Percentiles rank a stretch among this genome's conserved stretches.
Evolutionary conservation across 495 filamentous ascomycete species (phyloP).

Genomic region (Lasiosphaeriaceae sp.): DNA sequence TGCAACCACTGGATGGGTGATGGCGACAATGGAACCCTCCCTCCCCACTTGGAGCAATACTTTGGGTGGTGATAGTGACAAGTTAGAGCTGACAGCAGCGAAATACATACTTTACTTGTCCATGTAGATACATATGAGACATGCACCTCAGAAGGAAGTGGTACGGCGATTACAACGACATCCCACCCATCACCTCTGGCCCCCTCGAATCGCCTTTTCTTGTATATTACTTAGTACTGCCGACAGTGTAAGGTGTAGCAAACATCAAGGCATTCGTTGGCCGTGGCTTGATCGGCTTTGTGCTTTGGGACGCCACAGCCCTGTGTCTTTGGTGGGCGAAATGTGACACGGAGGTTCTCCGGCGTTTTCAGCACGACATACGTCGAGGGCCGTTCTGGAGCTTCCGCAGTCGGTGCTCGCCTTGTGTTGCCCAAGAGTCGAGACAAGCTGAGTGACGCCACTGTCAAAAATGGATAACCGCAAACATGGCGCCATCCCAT

Average conservation of each 20-base stretch:
- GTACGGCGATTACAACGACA: neutral
- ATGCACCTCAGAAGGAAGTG: constrained; percentile 1
- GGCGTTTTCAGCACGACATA: neutral
- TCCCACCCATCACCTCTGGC: too few relatives aligned
- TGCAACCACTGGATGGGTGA: neutral
- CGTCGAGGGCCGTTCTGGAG: too few relatives aligned
- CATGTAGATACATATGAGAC: neutral
- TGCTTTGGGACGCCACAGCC: too few relatives aligned
- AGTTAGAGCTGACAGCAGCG: neutral
- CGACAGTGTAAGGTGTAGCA: too few relatives aligned
- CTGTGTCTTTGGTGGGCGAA: neutral
- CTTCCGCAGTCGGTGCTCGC: too few relatives aligned
- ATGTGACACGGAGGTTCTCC: too few relatives aligned
- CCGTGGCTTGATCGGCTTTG: neutral
- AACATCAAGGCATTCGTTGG: neutral
- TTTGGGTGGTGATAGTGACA: neutral
- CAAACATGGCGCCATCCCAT: neutral
- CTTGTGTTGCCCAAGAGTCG: too few relatives aligned
- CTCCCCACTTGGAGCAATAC: neutral
- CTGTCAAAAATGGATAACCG: too few relatives aligned
- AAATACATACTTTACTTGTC: neutral
- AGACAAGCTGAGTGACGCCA: too few relatives aligned
- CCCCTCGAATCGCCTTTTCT: too few relatives aligned
- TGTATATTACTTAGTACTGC: too few relatives aligned
- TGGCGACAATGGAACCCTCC: neutral